These are phyloP conservation scores for Aureoboletus auriporus DNA, from an alignment of 768 basidiomycete genomes.

Conservation along the genomic window DNA sequence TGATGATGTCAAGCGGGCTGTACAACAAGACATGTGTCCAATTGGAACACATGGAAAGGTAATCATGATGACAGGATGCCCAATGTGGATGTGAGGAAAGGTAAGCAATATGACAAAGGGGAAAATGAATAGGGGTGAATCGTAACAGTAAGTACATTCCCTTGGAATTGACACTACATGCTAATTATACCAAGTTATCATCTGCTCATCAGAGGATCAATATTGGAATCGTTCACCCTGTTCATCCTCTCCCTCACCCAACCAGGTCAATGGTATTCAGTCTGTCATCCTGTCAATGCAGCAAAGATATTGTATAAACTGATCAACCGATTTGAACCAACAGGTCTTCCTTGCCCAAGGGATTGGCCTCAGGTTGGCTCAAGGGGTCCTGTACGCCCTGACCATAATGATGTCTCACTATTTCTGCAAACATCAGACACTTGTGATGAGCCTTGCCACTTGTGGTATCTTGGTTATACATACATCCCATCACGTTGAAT, in stretches of 20 bases:
- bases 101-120: too few species aligned
- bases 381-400: slow-evolving; percentile 46
- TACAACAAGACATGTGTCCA: too few species aligned
- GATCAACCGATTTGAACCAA: background rate
- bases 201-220: slow-evolving; percentile 41
- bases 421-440: slow-evolving; percentile 36
- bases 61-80: too few species aligned
- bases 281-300: slow-evolving; percentile 13
- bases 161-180: background rate
- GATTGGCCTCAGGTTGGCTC: slow-evolving; percentile 40
- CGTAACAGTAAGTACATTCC: too few species aligned
- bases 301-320: background rate
- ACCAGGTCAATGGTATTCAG: slow-evolving; percentile 41
- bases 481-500: slow-evolving; percentile 32
- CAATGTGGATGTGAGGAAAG: too few species aligned
- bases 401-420: slow-evolving; percentile 42
- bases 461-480: slow-evolving; percentile 34
- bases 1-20: too few species aligned
- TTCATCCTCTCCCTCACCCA: slow-evolving; percentile 45
- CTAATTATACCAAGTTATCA: slow-evolving; percentile 32
- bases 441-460: slow-evolving; percentile 42
- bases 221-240: slow-evolving; percentile 37
- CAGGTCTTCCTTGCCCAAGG: slow-evolving; percentile 51
- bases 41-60: too few species aligned
- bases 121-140: too few species aligned